Base-by-base conservation (phyloP, 2,329 filamentous ascomycete species). In the Dothideomycetes sp. region DNA sequence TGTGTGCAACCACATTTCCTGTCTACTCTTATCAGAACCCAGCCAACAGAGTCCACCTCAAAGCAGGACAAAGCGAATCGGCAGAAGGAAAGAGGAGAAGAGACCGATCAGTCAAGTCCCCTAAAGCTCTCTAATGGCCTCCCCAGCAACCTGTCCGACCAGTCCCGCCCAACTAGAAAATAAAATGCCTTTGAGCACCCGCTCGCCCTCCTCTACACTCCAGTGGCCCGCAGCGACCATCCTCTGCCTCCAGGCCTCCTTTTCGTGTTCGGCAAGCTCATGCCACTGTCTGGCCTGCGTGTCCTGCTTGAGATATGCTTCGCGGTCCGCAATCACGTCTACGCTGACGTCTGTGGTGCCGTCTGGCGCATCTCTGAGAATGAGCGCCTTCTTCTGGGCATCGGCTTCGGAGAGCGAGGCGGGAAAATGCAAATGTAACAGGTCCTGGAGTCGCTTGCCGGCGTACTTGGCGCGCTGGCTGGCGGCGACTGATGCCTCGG, bases 171-270 rank as follows among this genome's bases (percentile, higher is more conserved):
- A 67, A 60, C 86, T 74, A 15, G 78, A 75, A 61, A 93, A 93
- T 46, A 93, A 64, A 22, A 93, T 73, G 3, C 84, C 82, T 60
- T 79, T 77, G 49, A 93, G 72, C 19, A 91, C 74, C 8, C 68
- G 70, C 64, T 89, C 84, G 3, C 84, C 83, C 68, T 89, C 83
- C 29, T 75, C 70, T 54, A 80, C 77, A n/a, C 75, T 74, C 85
- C 84, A 93, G 47, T 86, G 75, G 0, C 85, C 85, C 0, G 83
- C 79, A 40, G 79, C 69, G 40, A 68, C 66, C 27, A 93, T 68
- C 53, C 71, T 74, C 48, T 72, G 60, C 62, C 77, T 85, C 86
- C 86, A 93, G 14, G 66, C 63, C 37, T 67, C 62, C 56, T 75
- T 74, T 58, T 88, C 75, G 39, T 73, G 61, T 10, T 70, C 64